phyloP scores from a whole-genome alignment of 495 filamentous ascomycete genomes.

The Neurospora sp. region DNA sequence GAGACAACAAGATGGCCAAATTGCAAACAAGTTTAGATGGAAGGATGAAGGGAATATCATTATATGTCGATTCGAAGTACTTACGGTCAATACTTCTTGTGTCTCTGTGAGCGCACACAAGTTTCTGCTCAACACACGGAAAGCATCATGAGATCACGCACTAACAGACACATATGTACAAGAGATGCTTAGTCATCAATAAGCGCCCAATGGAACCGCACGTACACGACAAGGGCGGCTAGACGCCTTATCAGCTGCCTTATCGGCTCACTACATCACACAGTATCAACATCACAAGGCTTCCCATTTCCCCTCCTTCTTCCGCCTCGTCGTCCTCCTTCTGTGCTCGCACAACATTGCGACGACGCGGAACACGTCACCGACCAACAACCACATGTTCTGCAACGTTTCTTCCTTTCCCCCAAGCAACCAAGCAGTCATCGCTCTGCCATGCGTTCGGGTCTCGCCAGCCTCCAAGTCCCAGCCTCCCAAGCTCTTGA shows the following conservation, averaged over 20 bases:
- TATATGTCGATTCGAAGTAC: no score
- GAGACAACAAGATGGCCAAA: background rate
- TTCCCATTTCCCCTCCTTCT: background rate
- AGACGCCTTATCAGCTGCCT: background rate
- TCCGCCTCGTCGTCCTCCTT: background rate
- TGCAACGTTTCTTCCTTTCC: background rate
- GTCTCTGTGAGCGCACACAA: no score
- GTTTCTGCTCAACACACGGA: background rate
- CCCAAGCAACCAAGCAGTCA: background rate
- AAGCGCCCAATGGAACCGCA: background rate
- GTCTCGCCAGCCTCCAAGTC: background rate
- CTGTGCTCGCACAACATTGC: background rate
- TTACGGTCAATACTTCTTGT: no score
- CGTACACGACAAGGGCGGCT: no score
- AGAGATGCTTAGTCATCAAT: background rate
- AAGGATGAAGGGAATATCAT: no score
- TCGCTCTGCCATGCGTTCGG: background rate
- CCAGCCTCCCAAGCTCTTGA: background rate
- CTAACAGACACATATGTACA: background rate
- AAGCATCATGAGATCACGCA: background rate
- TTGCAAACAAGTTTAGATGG: no score
- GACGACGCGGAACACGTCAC: background rate
- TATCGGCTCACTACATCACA: background rate
- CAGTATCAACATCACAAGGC: background rate
- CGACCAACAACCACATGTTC: background rate